Evolutionary conservation across 225 moss, liverwort and hornwort genomes (phyloP).

Genomic region (Pseudisothecium myosuroides): DNA sequence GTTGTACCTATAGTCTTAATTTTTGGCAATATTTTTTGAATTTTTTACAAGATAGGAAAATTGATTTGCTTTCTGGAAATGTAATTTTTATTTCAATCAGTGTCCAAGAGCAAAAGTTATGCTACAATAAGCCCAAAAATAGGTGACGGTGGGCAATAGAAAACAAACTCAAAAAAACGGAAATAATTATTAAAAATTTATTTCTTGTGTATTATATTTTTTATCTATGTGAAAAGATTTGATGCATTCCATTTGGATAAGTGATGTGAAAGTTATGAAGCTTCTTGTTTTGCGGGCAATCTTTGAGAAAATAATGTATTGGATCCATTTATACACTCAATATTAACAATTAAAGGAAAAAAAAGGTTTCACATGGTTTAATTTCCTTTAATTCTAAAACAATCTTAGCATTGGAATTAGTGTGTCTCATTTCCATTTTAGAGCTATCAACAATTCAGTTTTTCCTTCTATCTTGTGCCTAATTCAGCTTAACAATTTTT

Average conservation of each 20-base stretch:
- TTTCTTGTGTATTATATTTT: not conserved
- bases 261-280: not conserved
- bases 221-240: not conserved
- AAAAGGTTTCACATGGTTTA: not conserved
- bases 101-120: not conserved
- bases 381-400: fast-evolving
- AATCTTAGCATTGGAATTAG: not conserved
- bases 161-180: not conserved
- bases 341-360: not conserved
- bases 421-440: not conserved
- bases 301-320: not conserved
- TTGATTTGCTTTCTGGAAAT: fast-evolving
- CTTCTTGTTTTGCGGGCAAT: not conserved
- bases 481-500: not conserved
- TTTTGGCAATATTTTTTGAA: not conserved
- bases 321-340: not conserved
- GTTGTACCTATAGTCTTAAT: not conserved
- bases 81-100: not conserved
- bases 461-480: not conserved
- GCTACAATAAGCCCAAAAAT: not conserved
- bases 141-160: fast-evolving
- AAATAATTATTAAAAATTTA: not conserved
- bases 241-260: not conserved
- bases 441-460: not conserved
- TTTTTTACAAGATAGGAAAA: not conserved